Base-by-base conservation (phyloP, 805 yeast genomes). In the Monosporozyma siamensis region DNA sequence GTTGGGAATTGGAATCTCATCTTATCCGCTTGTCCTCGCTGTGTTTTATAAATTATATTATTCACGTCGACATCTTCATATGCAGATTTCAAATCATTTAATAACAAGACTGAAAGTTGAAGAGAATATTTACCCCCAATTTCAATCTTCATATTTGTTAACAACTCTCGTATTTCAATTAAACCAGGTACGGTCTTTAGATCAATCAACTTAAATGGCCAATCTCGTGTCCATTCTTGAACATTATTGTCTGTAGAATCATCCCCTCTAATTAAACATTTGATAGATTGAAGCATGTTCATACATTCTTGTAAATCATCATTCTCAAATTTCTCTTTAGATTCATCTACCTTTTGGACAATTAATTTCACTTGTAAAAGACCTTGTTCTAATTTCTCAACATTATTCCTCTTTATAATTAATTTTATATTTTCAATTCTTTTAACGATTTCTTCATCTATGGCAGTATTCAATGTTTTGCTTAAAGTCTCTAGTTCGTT, bases 101-200 rank as follows among this genome's bases (percentile, higher is more conserved):
- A 49, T 38, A 89, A 63, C 25, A 70, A 52, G 20, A 73, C 72
- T 6, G 72, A 67, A 53, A 89, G 78, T 36, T 75, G 64, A 20
- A 71, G 66, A 6, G 80, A 74, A 50, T 78, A 82, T n/a, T 79
- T 75, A 30, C 72, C 74, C 12, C 92, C 89, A 40, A 86, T 80
- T 35, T 74, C 78, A n/a, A 69, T 64, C 39, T 80, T 73, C 51
- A 87, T 61, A 21, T 65, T 69, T 11, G 71, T 65, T 26, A 88
- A 63, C 34, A 73, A 69, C 38, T 75, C 77, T 39, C 75, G 69
- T 12, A 81, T 57, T 26, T 53, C 55, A 1, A 53, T 40, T 36
- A 68, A 44, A 0, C 64, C 63, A 0, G 65, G 56, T 1, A 66
- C 56, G 6, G 58, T 47, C 26, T 51, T 53, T 25, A 66, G 45